These are phyloP conservation scores for Nakazawaea molendinolei DNA, from an alignment of 805 yeast genomes.

Conservation along the genomic window DNA sequence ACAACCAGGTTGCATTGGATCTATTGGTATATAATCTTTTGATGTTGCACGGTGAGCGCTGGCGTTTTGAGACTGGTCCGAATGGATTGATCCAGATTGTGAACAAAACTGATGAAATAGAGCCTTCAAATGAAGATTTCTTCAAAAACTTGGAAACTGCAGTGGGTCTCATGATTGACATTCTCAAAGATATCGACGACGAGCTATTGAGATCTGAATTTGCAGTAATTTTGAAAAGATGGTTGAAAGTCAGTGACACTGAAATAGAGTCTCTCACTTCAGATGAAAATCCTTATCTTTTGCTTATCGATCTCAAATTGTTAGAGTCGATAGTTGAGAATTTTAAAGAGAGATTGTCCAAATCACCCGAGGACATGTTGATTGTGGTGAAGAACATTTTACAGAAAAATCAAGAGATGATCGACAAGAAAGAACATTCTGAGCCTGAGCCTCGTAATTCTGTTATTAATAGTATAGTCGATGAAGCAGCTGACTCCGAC, in stretches of 20 bases:
- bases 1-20: conserved; percentile 20
- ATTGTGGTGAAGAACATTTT: conserved; percentile 39
- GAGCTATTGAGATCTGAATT: conserved; percentile 40
- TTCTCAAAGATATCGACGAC: conserved; percentile 46
- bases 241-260: conserved; percentile 36
- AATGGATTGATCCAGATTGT: conserved; percentile 26
- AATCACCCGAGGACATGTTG: conserved; percentile 52
- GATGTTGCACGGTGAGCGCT: conserved; percentile 24
- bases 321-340: conserved; percentile 54
- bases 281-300: conserved; percentile 39
- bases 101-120: conserved; percentile 5
- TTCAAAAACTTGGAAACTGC: conserved; percentile 39
- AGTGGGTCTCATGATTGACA: conserved; percentile 30
- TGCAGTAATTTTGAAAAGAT: conserved; percentile 45
- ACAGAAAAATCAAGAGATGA: conserved; percentile 22
- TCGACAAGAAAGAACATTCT: conserved; percentile 10
- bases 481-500: conserved; percentile 25
- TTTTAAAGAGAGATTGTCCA: conserved; percentile 50
- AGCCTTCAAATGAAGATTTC: conserved; percentile 22
- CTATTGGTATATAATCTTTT: conserved; percentile 28
- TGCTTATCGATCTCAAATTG: conserved; percentile 54
- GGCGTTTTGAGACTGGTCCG: conserved; percentile 38
- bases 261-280: conserved; percentile 12
- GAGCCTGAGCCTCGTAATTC: neutral
- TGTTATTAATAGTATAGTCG: conserved; percentile 1